A percentile compares a stretch with the other conserved stretches of the same genome.
Conservation (phyloP, 176 grass and related monocot species). For the Eleusine indica region DNA sequence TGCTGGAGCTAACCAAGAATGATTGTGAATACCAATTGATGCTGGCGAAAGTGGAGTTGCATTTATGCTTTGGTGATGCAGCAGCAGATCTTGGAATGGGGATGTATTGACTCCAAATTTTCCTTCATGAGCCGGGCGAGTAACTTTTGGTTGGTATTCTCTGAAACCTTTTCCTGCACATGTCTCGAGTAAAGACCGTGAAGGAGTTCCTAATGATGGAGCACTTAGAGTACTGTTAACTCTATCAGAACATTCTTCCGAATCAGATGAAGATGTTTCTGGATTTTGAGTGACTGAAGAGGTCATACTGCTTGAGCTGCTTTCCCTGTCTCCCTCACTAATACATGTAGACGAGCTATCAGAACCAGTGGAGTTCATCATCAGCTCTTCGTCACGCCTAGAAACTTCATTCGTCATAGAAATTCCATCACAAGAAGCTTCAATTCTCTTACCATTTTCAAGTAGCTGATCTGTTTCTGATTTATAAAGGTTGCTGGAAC, state of each 20-base stretch:
- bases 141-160: conserved; percentile 55
- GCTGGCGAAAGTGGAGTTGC: conserved; percentile 49
- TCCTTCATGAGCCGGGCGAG: conserved; percentile 33
- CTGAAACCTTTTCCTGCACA: conserved; percentile 54
- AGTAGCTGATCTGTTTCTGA: conserved; percentile 31
- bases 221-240: conserved; percentile 22
- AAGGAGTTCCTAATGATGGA: conserved; percentile 43
- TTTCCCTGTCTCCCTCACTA: conserved; percentile 79
- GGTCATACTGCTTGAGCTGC: conserved; percentile 65
- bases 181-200: conserved; percentile 55
- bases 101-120: conserved; percentile 37
- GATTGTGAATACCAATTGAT: conserved; percentile 55
- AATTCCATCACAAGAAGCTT: conserved; percentile 39
- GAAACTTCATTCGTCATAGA: conserved; percentile 31
- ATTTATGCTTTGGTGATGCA: conserved; percentile 58
- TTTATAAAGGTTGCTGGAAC: conserved; percentile 35
- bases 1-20: conserved; percentile 60
- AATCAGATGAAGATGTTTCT: conserved; percentile 79
- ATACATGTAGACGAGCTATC: conserved; percentile 75
- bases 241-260: conserved; percentile 66
- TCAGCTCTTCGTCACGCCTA: conserved; percentile 45
- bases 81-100: conserved; percentile 35
- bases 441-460: conserved; percentile 21
- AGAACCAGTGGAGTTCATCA: conserved; percentile 56
- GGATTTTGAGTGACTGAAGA: conserved; percentile 65